phyloP scores from a whole-genome alignment of 768 basidiomycete species.

The Hypholoma sublateritium region DNA sequence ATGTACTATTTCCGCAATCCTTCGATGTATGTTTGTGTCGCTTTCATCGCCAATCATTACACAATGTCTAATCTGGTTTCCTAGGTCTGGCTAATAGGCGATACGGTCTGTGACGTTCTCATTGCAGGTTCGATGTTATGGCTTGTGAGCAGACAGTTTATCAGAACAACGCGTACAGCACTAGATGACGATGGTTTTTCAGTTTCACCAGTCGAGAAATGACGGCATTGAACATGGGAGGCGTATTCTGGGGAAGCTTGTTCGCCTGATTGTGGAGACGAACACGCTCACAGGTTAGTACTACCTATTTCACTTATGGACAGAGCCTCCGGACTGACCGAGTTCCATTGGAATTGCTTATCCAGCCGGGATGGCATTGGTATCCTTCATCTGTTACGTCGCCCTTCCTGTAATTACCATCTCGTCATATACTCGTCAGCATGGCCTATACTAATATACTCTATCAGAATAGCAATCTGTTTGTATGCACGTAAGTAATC shows the following conservation, averaged over 20 bases:
- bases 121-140: constrained; percentile 6
- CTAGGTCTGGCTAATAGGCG: constrained; percentile 6
- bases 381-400: constrained; percentile 4
- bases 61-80: too few relatives aligned
- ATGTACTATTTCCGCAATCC: background rate
- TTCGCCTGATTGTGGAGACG: constrained; percentile 5
- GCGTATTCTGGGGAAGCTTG: constrained; percentile 1
- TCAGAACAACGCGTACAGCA: too few relatives aligned
- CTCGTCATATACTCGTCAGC: background rate
- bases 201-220: background rate
- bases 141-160: background rate
- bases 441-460: background rate
- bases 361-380: too few relatives aligned
- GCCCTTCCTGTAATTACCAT: constrained; percentile 1
- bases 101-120: constrained; percentile 4
- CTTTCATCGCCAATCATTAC: background rate
- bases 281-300: constrained; percentile 7
- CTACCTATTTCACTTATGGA: background rate
- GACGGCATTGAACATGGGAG: constrained; percentile 1
- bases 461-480: background rate
- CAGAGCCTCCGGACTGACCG: too few relatives aligned
- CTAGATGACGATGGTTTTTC: background rate
- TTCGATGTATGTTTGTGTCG: background rate
- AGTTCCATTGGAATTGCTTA: too few relatives aligned
- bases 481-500: constrained; percentile 5